A percentile compares a stretch with the other conserved stretches of the same genome.
Evolutionary conservation across 78 protist genomes (phyloP).

Genomic region (Cavenderia fasciculata): DNA sequence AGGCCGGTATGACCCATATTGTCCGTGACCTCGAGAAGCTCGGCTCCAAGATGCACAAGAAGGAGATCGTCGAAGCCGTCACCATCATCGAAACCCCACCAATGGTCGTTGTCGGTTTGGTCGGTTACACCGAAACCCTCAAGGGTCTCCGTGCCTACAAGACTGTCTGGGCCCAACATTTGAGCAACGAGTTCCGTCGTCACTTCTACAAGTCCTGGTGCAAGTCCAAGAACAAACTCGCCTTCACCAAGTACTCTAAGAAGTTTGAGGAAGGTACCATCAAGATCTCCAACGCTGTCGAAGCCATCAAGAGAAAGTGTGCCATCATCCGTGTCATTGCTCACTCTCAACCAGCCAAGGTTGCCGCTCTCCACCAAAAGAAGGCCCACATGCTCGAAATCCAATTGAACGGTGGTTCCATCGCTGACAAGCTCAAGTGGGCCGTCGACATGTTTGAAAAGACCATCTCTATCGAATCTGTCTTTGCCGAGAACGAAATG

Average conservation of each 20-base stretch:
- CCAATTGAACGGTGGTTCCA: conserved; percentile 99
- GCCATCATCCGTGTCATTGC: conserved; percentile 98
- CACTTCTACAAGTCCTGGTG: conserved; percentile 99
- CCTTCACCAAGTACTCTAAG: conserved; percentile 96
- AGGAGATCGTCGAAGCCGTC: conserved; percentile 99
- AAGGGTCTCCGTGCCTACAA: conserved; percentile 97
- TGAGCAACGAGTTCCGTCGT: conserved; percentile 86
- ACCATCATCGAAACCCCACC: conserved; percentile 99
- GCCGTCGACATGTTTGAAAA: conserved; percentile 96
- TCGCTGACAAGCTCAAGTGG: conserved; percentile 97
- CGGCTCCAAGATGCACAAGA: conserved; percentile 97
- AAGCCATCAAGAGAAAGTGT: conserved; percentile 96
- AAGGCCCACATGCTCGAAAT: conserved; percentile 99
- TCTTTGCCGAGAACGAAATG: conserved; percentile 96
- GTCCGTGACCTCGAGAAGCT: conserved; percentile 97
- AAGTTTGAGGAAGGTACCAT: conserved; percentile 83
- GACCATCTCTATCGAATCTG: conserved; percentile 91
- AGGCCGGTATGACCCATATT: conserved; percentile 99
- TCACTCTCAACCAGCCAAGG: conserved; percentile 98
- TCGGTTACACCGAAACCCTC: conserved; percentile 99
- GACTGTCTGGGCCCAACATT: conserved; percentile 99
- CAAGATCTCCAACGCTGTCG: conserved; percentile 86
- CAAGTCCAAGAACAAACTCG: conserved; percentile 94
- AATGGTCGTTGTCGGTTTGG: conserved; percentile 98
- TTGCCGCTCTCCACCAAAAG: conserved; percentile 93